Conservation (phyloP, 2,329 filamentous ascomycete species). For the Raffaelea albimanens region DNA sequence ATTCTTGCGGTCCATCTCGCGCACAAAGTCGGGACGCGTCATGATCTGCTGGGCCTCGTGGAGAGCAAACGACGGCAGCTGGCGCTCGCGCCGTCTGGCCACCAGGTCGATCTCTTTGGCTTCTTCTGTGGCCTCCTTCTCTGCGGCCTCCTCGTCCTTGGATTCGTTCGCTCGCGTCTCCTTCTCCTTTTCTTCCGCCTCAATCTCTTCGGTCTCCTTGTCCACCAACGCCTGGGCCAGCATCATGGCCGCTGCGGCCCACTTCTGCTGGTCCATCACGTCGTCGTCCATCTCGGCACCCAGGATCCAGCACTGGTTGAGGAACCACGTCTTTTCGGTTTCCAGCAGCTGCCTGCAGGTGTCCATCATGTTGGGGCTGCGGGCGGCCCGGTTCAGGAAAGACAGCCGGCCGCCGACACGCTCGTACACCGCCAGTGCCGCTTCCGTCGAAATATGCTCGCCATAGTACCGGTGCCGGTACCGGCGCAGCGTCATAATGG, state of each 20-base stretch:
- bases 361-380: slow-evolving; percentile 66
- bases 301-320: slow-evolving; percentile 68
- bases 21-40: slow-evolving; percentile 92
- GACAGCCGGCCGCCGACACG: slow-evolving; percentile 80
- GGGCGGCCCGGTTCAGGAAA: slow-evolving; percentile 85
- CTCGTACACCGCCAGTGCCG: slow-evolving; percentile 73
- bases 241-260: slow-evolving; percentile 85
- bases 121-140: slow-evolving; percentile 48
- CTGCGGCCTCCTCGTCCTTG: not conserved
- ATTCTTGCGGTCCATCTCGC: slow-evolving; percentile 85
- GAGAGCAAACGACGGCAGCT: slow-evolving; percentile 71
- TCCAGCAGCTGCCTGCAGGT: slow-evolving; percentile 61
- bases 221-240: slow-evolving; percentile 88
- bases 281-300: slow-evolving; percentile 61
- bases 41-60: slow-evolving; percentile 84
- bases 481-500: slow-evolving; percentile 64
- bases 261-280: slow-evolving; percentile 71
- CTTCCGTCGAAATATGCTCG: slow-evolving; percentile 42
- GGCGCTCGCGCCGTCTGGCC: slow-evolving; percentile 44
- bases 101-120: not conserved
- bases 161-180: not conserved
- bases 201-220: slow-evolving; percentile 45
- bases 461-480: slow-evolving; percentile 74
- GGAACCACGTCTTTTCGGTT: slow-evolving; percentile 65
- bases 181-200: slow-evolving; percentile 22